phyloP scores from a whole-genome alignment of 2,329 filamentous ascomycete genomes.

The Sporothrix schenckii region DNA sequence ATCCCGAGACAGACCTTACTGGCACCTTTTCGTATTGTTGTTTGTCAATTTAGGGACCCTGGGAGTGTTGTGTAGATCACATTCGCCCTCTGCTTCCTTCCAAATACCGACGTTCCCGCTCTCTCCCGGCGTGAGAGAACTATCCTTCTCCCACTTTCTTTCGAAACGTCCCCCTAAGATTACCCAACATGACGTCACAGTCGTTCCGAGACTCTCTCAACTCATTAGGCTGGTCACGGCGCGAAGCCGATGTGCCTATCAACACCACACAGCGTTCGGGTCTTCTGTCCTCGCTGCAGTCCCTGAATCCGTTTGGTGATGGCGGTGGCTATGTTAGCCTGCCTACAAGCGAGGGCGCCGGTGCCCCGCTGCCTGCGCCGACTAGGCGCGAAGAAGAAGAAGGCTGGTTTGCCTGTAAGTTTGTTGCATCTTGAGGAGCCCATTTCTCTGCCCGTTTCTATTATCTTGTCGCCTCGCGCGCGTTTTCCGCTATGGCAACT shows the following conservation, averaged over 20 bases:
- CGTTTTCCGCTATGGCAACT: constrained; percentile 1
- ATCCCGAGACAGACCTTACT: constrained; percentile 21
- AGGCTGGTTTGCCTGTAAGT: constrained; percentile 92
- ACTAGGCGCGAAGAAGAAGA: constrained; percentile 91
- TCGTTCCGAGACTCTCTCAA: constrained; percentile 94
- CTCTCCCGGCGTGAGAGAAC: neutral
- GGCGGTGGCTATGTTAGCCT: constrained; percentile 82
- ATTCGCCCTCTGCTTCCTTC: neutral
- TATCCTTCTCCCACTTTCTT: neutral
- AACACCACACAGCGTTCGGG: constrained; percentile 72
- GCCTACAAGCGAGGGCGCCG: constrained; percentile 78
- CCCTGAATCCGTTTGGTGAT: constrained; percentile 83
- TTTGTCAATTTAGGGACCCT: neutral
- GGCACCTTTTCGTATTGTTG: neutral
- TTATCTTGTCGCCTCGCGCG: constrained; percentile 27
- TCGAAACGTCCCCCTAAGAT: neutral
- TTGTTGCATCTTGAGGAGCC: neutral
- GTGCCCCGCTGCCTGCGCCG: constrained; percentile 82
- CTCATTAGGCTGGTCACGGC: constrained; percentile 90
- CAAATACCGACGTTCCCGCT: constrained; percentile 4
- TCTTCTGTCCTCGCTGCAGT: constrained; percentile 78
- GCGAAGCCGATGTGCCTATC: constrained; percentile 74
- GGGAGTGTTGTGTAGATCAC: constrained; percentile 1
- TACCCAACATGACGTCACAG: constrained; percentile 71
- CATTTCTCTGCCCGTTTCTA: constrained; percentile 36